phyloP scores from a whole-genome alignment of 2,329 filamentous ascomycete species.

The Ceratocystis alfenasii region DNA sequence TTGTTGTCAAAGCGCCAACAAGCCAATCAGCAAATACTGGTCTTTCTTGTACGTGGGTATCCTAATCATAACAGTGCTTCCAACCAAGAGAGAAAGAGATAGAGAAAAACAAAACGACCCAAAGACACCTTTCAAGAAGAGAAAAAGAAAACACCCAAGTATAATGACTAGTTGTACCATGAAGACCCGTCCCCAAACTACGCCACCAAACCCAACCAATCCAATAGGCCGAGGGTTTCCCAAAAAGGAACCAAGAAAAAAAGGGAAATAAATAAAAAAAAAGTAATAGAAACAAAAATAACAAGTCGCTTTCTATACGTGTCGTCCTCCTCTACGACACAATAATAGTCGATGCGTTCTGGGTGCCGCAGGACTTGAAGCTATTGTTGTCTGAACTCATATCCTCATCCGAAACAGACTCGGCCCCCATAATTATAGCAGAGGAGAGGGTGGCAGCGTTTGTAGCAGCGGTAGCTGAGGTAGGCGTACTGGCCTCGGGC shows the following conservation, averaged over 20 bases:
- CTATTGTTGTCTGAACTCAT: conserved; percentile 18
- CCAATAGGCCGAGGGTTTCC: neutral
- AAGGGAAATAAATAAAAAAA: neutral
- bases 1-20: neutral
- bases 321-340: conserved; percentile 12
- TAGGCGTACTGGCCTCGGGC: conserved; percentile 14
- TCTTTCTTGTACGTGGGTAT: conserved; percentile 16
- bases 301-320: neutral
- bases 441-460: conserved; percentile 1
- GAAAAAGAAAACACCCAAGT: neutral
- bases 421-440: conserved; percentile 5
- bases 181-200: neutral
- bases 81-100: neutral
- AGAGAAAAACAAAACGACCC: conserved; percentile 9
- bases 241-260: conserved; percentile 3
- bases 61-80: conserved; percentile 16
- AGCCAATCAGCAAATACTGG: neutral
- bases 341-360: conserved; percentile 18
- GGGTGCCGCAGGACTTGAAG: conserved; percentile 21
- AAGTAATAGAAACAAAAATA: conserved; percentile 8
- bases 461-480: neutral
- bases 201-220: neutral
- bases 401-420: conserved; percentile 14
- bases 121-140: conserved; percentile 8
- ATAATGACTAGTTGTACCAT: conserved; percentile 8